Evolutionary conservation across 108 stramenopile species (phyloP), one percentile per base, ranked within the genome.

Genomic region (Aureococcus anophagefferens): DNA sequence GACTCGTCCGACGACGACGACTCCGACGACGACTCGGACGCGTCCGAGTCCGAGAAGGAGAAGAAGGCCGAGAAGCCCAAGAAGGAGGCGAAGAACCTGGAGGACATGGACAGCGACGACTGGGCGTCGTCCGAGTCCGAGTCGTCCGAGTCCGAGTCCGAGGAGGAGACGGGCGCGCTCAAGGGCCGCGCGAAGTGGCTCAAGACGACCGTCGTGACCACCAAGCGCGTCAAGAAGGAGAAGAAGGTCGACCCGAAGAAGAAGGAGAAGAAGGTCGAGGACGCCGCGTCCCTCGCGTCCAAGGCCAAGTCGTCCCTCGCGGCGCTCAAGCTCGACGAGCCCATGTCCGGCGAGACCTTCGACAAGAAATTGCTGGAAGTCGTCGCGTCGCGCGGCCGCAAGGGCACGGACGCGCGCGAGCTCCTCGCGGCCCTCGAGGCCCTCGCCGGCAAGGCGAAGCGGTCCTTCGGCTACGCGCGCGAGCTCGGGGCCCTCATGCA

Each of bases 141-240:
- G 33, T 83, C 82, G 18, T 82, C 82, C 31, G 75, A 68, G 30
- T 70, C 71, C 35, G 77, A 72, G 51, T 72, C 71, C 32, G 80
- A 81, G 17, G 89, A 69, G 44, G 92, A 74, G 29, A 88, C 68
- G 45, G 76, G 70, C 33, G 78, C 81, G 32, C 89, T 94, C 77
- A 92, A 91, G 80, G 96, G 98, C 31, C 95, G 98, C 68, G 96
- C 94, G 7, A 82, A 81, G 34, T 98, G 98, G 98, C 80, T 98
- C 70, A 97, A 97, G 83, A 91, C 89, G 70, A 80, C 85, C 44
- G 88, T 88, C 67, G 84, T 80, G 51, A 91, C 80, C 71, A 84
- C 89, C 68, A 90, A 91, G 76, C 85, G 83, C 21, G 80, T 72
- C 51, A 90, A 72, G 73, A 84, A 81, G 79, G 83, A 83, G 63